Evolutionary conservation across 148 eudicot genomes (phyloP).

Genomic region (Selenicereus undatus): DNA sequence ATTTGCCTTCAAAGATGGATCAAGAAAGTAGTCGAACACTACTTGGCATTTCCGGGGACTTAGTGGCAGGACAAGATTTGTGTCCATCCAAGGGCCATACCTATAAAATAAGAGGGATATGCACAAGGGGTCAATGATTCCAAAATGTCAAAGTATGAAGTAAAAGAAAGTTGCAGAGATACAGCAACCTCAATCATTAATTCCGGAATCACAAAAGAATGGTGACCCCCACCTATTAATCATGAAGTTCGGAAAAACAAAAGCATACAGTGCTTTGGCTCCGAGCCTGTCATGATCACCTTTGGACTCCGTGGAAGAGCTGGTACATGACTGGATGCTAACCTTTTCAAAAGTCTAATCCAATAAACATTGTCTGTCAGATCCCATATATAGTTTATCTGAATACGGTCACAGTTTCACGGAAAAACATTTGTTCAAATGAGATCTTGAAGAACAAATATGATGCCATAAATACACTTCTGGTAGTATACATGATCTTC

Average conservation of each 20-base stretch:
- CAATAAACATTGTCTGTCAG: constrained; percentile 10
- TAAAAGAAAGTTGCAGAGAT: constrained; percentile 4
- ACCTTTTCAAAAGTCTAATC: constrained; percentile 77
- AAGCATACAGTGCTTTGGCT: constrained; percentile 74
- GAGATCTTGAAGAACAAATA: not conserved
- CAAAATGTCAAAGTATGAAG: not conserved
- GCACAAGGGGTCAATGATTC: not conserved
- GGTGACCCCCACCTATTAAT: constrained; percentile 53
- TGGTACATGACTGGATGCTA: constrained; percentile 71
- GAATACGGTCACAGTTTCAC: not conserved
- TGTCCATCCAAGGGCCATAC: constrained; percentile 99
- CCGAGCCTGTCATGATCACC: constrained; percentile 65
- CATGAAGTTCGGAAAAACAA: constrained; percentile 93
- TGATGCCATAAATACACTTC: not conserved
- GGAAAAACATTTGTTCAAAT: not conserved
- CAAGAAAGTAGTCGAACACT: constrained; percentile 89
- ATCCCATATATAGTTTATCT: not conserved
- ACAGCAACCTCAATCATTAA: not conserved
- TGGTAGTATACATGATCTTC: not conserved
- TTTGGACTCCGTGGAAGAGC: constrained; percentile 31
- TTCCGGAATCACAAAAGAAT: not conserved
- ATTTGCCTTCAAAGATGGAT: constrained; percentile 65
- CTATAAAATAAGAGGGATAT: constrained; percentile 28
- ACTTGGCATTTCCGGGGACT: constrained; percentile 91
- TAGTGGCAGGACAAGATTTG: constrained; percentile 80